Percentiles rank a stretch among this genome's conserved stretches.
phyloP scores from a whole-genome alignment of 805 yeast species.

The Starmera pachycereana region DNA sequence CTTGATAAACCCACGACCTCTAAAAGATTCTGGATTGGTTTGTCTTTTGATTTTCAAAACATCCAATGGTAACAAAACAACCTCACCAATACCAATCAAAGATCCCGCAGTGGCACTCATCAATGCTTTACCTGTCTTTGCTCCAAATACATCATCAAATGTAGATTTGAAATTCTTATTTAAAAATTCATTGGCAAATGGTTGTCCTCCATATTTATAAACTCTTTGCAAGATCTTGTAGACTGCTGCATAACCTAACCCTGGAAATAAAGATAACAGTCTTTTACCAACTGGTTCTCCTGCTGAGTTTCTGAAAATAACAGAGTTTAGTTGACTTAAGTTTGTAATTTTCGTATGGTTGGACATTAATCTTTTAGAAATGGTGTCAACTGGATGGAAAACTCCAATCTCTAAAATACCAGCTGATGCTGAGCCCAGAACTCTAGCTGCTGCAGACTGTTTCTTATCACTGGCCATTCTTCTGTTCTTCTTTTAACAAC shows the following conservation, averaged over 20 bases:
- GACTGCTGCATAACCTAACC: constrained; percentile 96
- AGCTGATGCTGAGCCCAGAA: constrained; percentile 94
- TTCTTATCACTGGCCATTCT: constrained; percentile 45
- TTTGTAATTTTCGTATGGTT: constrained; percentile 62
- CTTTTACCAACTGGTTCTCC: constrained; percentile 59
- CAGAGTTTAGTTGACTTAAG: constrained; percentile 62
- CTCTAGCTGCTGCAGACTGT: constrained; percentile 83
- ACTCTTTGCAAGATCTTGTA: constrained; percentile 95
- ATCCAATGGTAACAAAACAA: constrained; percentile 88
- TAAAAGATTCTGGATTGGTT: constrained; percentile 99
- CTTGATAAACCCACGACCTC: constrained; percentile 90
- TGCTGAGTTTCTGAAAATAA: constrained; percentile 80
- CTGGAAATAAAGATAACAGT: constrained; percentile 84
- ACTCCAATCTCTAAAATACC: constrained; percentile 95
- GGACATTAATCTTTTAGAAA: constrained; percentile 90
- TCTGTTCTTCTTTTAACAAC: not conserved
- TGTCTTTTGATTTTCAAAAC: constrained; percentile 97
- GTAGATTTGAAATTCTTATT: constrained; percentile 58
- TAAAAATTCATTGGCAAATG: constrained; percentile 91
- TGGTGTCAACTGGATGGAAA: constrained; percentile 98
- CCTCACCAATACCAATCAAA: constrained; percentile 94
- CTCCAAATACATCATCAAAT: constrained; percentile 74
- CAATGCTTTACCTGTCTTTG: constrained; percentile 94
- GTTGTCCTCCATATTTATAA: constrained; percentile 98
- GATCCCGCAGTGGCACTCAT: constrained; percentile 97